A percentile compares a stretch with the other conserved stretches of the same genome.
Conservation (phyloP, 2,329 filamentous ascomycete genomes). For the Talaromyces sp. region DNA sequence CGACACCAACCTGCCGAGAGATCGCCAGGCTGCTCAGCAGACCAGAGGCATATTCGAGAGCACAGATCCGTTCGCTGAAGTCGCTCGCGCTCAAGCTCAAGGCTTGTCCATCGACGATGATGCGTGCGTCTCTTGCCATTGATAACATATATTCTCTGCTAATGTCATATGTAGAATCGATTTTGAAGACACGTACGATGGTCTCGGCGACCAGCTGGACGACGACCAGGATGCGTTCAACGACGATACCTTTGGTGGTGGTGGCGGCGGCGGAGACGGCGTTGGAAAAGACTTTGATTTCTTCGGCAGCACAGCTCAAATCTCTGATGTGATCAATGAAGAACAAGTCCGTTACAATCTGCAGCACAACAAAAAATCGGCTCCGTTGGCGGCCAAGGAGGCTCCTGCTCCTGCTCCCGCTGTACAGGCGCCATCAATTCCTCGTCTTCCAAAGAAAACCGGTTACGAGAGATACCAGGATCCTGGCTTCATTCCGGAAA, state of each 20-base stretch:
- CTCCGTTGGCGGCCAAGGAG: conserved; percentile 36
- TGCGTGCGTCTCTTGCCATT: conserved; percentile 43
- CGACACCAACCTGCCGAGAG: conserved; percentile 64
- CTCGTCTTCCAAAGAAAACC: conserved; percentile 62
- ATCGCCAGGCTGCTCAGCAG: conserved; percentile 64
- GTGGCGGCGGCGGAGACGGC: conserved; percentile 37
- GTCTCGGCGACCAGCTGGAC: conserved; percentile 82
- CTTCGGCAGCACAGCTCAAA: conserved; percentile 85
- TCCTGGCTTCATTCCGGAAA: conserved; percentile 77
- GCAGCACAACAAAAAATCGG: conserved; percentile 60
- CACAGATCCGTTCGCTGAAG: conserved; percentile 82
- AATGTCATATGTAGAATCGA: conserved; percentile 57
- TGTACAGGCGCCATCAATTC: conserved; percentile 34
- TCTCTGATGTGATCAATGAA: conserved; percentile 80
- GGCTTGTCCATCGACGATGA: conserved; percentile 45
- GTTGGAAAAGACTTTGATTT: conserved; percentile 97
- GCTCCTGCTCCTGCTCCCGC: conserved; percentile 34
- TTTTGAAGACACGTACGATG: conserved; percentile 97
- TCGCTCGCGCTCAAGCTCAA: conserved; percentile 58
- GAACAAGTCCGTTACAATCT: conserved; percentile 82
- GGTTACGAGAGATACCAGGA: conserved; percentile 92
- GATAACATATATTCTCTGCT: background rate
- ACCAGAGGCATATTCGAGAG: conserved; percentile 74
- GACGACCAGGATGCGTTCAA: conserved; percentile 94
- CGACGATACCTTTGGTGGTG: conserved; percentile 79